Conservation (phyloP, 257 asterid species). For the Solanum chmielewskii region DNA sequence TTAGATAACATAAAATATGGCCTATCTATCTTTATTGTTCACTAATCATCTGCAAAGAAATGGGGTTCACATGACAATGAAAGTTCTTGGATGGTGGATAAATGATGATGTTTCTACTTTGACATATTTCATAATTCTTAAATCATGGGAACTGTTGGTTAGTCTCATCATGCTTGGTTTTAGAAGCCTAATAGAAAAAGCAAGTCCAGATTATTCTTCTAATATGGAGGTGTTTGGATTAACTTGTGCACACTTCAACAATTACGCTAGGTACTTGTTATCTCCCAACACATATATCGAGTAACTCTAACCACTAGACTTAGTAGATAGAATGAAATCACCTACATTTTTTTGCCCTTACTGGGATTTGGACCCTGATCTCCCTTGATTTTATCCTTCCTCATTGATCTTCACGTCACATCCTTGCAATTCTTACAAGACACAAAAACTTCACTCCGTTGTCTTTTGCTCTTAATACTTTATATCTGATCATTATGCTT, state of each 20-base stretch:
- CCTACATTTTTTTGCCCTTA: neutral
- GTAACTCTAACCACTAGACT: neutral
- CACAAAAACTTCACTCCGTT: neutral
- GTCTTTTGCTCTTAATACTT: neutral
- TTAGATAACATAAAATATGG: neutral
- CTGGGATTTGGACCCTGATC: neutral
- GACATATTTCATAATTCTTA: neutral
- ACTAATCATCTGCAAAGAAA: neutral
- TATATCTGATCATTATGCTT: neutral
- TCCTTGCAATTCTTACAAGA: neutral
- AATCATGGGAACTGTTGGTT: neutral
- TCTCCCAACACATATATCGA: neutral
- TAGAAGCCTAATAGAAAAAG: neutral
- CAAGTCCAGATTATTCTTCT: neutral
- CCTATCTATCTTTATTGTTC: neutral
- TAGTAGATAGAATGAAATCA: neutral
- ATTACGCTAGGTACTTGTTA: neutral
- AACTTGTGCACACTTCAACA: neutral
- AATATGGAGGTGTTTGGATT: neutral
- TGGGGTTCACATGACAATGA: neutral
- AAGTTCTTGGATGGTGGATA: neutral
- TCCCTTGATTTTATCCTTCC: neutral
- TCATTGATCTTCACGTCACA: neutral
- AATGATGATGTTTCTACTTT: neutral
- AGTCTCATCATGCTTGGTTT: neutral